A percentile compares a stretch with the other conserved stretches of the same genome.
Evolutionary conservation across 2,329 filamentous ascomycete genomes (phyloP).

Genomic region (Fusarium algeriense): DNA sequence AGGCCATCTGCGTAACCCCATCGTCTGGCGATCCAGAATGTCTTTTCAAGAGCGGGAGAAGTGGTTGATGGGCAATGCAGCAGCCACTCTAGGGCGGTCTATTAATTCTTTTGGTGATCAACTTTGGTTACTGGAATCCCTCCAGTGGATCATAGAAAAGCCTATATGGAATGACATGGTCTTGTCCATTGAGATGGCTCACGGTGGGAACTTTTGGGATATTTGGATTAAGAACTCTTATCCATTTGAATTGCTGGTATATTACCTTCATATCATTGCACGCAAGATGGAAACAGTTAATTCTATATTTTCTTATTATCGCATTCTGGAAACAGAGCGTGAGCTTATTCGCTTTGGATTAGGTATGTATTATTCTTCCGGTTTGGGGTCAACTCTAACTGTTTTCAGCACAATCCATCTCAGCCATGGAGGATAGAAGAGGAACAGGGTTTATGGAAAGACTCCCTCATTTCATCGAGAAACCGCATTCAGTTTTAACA

Average conservation of each 20-base stretch:
- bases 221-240: background rate
- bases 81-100: background rate
- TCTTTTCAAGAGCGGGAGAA: background rate
- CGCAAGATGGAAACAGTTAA: background rate
- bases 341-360: background rate
- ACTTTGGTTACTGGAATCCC: background rate
- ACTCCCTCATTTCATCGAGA: background rate
- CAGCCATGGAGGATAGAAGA: background rate
- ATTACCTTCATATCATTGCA: background rate
- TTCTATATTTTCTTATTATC: background rate
- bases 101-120: background rate
- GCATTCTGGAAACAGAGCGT: background rate
- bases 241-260: background rate
- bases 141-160: background rate
- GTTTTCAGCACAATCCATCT: background rate
- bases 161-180: background rate
- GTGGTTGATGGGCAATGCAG: background rate
- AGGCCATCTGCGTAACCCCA: background rate
- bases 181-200: background rate
- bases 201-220: background rate
- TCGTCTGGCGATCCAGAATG: background rate
- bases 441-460: background rate
- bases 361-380: fast-evolving
- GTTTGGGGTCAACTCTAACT: fast-evolving
- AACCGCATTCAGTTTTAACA: background rate